Conservation (phyloP, 1,139 yeast species). For the Zygoascus meyerae region DNA sequence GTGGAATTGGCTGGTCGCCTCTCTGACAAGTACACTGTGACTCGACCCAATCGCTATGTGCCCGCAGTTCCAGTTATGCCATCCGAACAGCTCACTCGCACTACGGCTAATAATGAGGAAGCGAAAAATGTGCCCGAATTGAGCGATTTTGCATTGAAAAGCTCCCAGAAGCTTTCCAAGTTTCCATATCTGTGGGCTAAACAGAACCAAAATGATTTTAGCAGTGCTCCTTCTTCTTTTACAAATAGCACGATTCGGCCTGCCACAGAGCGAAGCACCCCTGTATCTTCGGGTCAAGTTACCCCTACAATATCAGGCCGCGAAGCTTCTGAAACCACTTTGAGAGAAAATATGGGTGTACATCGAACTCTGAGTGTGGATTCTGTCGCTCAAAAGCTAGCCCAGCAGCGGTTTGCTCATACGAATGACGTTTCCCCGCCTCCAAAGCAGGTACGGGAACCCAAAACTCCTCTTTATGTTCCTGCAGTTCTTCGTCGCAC, state of each 20-base stretch:
- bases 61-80: slow-evolving; percentile 5
- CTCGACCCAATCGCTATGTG: slow-evolving; percentile 1
- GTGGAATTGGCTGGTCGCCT: too few relatives aligned
- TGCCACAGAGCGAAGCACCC: slow-evolving; percentile 10
- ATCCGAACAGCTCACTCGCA: slow-evolving; percentile 2
- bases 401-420: slow-evolving; percentile 2
- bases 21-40: too few relatives aligned
- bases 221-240: slow-evolving; percentile 9
- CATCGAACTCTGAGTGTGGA: slow-evolving; percentile 2
- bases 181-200: slow-evolving; percentile 13
- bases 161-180: slow-evolving; percentile 7
- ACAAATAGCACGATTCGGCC: slow-evolving; percentile 5
- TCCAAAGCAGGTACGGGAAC: slow-evolving; percentile 36
- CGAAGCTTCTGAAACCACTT: not conserved
- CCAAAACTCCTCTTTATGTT: slow-evolving; percentile 76
- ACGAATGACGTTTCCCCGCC: not conserved
- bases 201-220: not conserved
- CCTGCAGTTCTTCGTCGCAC: slow-evolving; percentile 80
- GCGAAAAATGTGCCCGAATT: slow-evolving; percentile 11
- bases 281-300: not conserved
- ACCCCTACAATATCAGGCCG: not conserved
- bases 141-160: slow-evolving; percentile 7
- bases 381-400: not conserved
- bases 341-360: not conserved
- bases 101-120: not conserved